These are phyloP conservation scores for Diplodia scrobiculata DNA, from an alignment of 2,329 filamentous ascomycete species.

Conservation along the genomic window DNA sequence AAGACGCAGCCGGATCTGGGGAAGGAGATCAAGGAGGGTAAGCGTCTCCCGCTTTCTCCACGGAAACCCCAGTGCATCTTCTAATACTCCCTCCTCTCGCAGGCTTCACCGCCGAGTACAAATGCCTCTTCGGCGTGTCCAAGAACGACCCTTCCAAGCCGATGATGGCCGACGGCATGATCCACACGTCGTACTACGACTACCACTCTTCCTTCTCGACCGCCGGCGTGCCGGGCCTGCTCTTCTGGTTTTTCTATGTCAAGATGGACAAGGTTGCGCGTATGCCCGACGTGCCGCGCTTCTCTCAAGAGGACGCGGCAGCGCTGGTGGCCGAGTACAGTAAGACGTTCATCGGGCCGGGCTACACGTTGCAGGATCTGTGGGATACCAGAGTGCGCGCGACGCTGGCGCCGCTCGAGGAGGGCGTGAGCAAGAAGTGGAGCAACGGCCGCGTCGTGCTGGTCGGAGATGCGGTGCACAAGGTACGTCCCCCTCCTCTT, in stretches of 20 bases:
- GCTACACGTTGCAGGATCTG: slow-evolving; percentile 28
- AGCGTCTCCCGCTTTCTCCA: not conserved
- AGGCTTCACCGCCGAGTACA: slow-evolving; percentile 21
- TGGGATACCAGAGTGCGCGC: slow-evolving; percentile 11
- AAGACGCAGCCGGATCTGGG: slow-evolving; percentile 11
- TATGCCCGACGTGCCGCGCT: slow-evolving; percentile 32
- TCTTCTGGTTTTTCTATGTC: slow-evolving; percentile 25
- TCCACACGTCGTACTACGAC: slow-evolving; percentile 31
- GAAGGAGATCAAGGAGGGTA: slow-evolving; percentile 17
- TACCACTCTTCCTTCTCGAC: slow-evolving; percentile 31
- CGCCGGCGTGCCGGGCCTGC: slow-evolving; percentile 26
- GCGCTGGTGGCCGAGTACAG: slow-evolving; percentile 27
- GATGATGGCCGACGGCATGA: slow-evolving; percentile 19
- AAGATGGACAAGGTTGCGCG: not conserved
- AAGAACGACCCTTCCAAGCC: slow-evolving; percentile 10
- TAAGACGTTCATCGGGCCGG: slow-evolving; percentile 23
- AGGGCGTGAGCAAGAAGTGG: slow-evolving; percentile 15
- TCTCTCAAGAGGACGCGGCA: slow-evolving; percentile 41
- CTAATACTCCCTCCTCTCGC: no score
- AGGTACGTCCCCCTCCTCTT: slow-evolving; percentile 27
- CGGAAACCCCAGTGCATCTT: no score
- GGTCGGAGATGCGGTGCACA: slow-evolving; percentile 14
- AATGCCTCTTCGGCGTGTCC: slow-evolving; percentile 13
- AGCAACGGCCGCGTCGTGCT: slow-evolving; percentile 14
- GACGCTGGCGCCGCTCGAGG: slow-evolving; percentile 1